Evolutionary conservation across 1,284 basidiomycete species (phyloP).

Genomic region (Cronartium quercuum): DNA sequence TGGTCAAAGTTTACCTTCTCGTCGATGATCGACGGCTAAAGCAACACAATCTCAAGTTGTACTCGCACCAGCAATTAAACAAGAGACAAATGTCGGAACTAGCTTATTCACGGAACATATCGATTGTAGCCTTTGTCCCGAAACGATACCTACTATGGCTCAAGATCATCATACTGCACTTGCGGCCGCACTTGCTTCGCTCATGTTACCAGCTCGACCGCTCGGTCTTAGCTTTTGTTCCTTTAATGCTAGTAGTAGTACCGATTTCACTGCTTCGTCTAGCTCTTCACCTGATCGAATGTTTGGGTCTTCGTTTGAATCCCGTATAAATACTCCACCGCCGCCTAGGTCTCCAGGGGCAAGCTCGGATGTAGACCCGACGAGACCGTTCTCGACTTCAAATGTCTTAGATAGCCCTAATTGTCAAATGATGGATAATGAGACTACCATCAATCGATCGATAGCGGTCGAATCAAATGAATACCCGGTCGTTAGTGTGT

Average conservation of each 20-base stretch:
- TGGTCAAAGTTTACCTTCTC: no score
- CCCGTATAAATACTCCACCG: conserved; percentile 1
- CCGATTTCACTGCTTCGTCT: conserved; percentile 1
- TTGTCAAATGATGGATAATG: no score
- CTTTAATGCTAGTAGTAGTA: background rate
- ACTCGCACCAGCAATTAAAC: no score
- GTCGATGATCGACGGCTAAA: no score
- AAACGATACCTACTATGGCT: background rate
- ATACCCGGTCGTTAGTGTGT: background rate
- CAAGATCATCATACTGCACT: background rate
- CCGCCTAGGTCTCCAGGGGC: conserved; percentile 13
- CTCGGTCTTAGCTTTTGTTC: background rate
- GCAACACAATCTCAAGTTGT: no score
- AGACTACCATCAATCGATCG: background rate
- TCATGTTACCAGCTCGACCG: background rate
- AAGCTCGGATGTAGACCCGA: no score
- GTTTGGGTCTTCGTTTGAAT: background rate
- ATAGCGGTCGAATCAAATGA: background rate
- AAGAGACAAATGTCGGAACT: no score
- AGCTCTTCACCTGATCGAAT: conserved; percentile 23
- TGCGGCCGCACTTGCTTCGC: background rate
- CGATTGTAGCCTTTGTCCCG: background rate
- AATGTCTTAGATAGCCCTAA: no score
- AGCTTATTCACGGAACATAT: background rate
- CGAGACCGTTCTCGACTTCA: no score